A percentile compares a stretch with the other conserved stretches of the same genome.
These are phyloP conservation scores for Sugiyamaella xylanicola DNA, from an alignment of 1,139 yeast genomes.

Conservation along the genomic window DNA sequence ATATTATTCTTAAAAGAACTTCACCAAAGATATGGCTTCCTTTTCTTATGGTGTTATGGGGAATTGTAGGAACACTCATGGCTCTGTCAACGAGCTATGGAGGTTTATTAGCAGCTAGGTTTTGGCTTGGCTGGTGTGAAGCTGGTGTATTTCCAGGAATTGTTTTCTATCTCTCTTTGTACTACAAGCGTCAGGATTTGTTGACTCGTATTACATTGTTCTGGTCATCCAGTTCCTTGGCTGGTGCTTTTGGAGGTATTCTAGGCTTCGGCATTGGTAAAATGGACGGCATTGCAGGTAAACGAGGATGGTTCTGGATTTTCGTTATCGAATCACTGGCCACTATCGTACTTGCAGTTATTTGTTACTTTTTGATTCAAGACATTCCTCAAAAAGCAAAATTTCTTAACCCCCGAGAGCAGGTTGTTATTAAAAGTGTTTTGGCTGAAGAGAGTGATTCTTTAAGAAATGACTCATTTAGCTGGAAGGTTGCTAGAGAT, in stretches of 20 bases:
- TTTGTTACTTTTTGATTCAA: conserved; percentile 53
- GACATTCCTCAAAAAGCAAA: conserved; percentile 53
- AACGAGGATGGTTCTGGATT: conserved; percentile 63
- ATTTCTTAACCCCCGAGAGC: conserved; percentile 53
- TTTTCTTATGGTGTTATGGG: conserved; percentile 55
- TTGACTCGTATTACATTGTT: conserved; percentile 59
- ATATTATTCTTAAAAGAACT: conserved; percentile 42
- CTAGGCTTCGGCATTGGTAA: conserved; percentile 46
- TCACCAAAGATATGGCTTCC: conserved; percentile 51
- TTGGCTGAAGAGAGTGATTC: conserved; percentile 18
- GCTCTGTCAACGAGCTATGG: conserved; percentile 58
- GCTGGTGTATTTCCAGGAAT: conserved; percentile 60
- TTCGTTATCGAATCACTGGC: conserved; percentile 58
- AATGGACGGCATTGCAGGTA: conserved; percentile 35
- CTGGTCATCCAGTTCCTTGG: conserved; percentile 47
- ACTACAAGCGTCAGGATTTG: conserved; percentile 42
- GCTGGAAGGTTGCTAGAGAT: conserved; percentile 34
- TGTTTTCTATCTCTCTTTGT: conserved; percentile 35
- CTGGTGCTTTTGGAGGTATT: conserved; percentile 44
- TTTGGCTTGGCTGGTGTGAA: conserved; percentile 61
- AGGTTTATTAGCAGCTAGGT: conserved; percentile 57
- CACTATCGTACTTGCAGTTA: conserved; percentile 53
- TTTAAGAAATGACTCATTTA: conserved; percentile 2
- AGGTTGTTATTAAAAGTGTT: conserved; percentile 46
- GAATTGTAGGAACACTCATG: conserved; percentile 59